Evolutionary conservation across 257 asterid genomes (phyloP).

Genomic region (Solanum boliviense): DNA sequence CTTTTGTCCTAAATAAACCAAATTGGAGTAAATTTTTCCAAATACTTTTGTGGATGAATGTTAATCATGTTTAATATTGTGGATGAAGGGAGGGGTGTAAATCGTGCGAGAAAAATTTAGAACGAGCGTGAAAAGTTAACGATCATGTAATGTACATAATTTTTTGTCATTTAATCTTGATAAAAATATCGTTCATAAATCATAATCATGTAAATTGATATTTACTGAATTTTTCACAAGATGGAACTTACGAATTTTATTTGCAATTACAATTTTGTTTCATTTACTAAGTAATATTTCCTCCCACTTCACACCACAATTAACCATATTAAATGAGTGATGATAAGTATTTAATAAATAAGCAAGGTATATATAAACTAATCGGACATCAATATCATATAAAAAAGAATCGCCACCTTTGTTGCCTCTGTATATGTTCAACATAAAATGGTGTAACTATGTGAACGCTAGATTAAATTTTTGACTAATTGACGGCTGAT

Average conservation of each 20-base stretch:
- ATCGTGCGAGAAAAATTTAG: not conserved
- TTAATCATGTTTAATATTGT: not conserved
- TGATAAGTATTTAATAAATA: not conserved
- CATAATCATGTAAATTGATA: not conserved
- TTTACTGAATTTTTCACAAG: not conserved
- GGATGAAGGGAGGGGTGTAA: not conserved
- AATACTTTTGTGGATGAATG: not conserved
- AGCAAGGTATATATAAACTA: not conserved
- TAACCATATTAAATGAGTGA: too few species aligned
- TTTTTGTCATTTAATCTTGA: not conserved
- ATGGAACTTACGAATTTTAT: not conserved
- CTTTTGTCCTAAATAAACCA: not conserved
- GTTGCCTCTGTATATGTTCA: not conserved
- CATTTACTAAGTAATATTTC: not conserved
- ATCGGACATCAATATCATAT: not conserved
- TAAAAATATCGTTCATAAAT: not conserved
- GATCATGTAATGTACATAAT: not conserved
- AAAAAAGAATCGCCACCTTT: not conserved
- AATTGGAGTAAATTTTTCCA: not conserved
- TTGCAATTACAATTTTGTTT: not conserved
- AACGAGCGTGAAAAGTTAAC: too few species aligned
- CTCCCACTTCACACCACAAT: not conserved
- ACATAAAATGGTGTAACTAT: not conserved
- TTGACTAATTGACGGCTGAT: not conserved
- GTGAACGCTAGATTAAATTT: not conserved